Conservation (phyloP, 192 early-diverging fungal genomes). For the Podila epicladia region DNA sequence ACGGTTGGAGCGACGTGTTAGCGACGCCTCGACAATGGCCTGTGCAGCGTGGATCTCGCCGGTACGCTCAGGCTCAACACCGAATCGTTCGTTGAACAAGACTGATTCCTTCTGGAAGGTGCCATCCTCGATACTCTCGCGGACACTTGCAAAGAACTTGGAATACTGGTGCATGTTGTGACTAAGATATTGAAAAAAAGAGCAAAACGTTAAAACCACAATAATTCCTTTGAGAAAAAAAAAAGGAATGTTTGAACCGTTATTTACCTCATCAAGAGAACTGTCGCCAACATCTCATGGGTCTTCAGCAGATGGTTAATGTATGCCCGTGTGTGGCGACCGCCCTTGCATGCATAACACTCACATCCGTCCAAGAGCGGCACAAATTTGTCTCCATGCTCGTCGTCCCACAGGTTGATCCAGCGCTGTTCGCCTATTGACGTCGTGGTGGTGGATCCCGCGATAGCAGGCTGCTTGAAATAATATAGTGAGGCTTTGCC, state of each 20-base stretch:
- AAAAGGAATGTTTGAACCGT: constrained; percentile 1
- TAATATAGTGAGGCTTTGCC: constrained; percentile 72
- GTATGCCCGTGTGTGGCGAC: constrained; percentile 71
- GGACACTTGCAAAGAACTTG: constrained; percentile 40
- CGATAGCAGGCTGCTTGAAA: constrained; percentile 31
- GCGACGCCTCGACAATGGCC: constrained; percentile 27
- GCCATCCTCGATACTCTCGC: constrained; percentile 27
- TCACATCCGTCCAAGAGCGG: constrained; percentile 68
- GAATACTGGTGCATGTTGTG: constrained; percentile 51
- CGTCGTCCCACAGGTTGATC: constrained; percentile 67
- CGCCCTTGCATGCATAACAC: constrained; percentile 69
- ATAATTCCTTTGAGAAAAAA: not conserved
- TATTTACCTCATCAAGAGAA: constrained; percentile 72
- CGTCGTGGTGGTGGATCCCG: not conserved
- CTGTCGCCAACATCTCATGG: constrained; percentile 81
- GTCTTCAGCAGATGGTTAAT: constrained; percentile 77
- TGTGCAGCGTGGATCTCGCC: constrained; percentile 30
- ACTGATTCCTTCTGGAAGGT: constrained; percentile 17
- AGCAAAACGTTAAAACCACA: not conserved
- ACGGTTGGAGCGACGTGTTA: constrained; percentile 35
- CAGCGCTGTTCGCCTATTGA: constrained; percentile 12
- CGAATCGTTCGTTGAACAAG: constrained; percentile 11
- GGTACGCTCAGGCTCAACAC: constrained; percentile 23
- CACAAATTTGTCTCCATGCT: constrained; percentile 64
- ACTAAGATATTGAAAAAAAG: constrained; percentile 4